Percentiles rank a stretch among this genome's conserved stretches.
Conservation (phyloP, 108 stramenopile species). For the Mayamaea pseudoterrestris region DNA sequence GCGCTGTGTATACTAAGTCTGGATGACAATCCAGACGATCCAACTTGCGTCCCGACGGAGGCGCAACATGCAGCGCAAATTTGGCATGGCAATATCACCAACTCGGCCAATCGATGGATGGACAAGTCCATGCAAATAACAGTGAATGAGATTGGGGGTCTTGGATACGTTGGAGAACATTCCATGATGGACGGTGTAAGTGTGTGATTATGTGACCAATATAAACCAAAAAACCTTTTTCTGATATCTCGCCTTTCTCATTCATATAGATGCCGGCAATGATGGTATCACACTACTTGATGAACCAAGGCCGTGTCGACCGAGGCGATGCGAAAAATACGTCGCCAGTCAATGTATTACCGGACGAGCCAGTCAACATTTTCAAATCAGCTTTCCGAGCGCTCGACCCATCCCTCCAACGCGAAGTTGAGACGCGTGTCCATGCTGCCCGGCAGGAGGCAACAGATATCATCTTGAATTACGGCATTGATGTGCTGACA, state of each 20-base stretch:
- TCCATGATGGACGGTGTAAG: slow-evolving; percentile 85
- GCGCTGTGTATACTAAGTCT: slow-evolving; percentile 66
- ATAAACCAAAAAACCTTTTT: background rate
- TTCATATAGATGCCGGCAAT: background rate
- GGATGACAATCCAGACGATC: slow-evolving; percentile 36
- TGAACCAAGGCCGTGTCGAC: too few species aligned
- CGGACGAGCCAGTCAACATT: background rate
- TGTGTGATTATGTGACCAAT: slow-evolving; percentile 17
- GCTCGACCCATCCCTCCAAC: background rate
- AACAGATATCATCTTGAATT: slow-evolving; percentile 20
- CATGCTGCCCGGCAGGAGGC: background rate
- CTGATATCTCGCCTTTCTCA: background rate
- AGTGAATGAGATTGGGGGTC: slow-evolving; percentile 72
- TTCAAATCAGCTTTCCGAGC: background rate
- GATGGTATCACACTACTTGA: background rate
- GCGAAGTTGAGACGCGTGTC: background rate
- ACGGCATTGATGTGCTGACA: slow-evolving; percentile 30
- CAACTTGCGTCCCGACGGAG: slow-evolving; percentile 36
- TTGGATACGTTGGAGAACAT: slow-evolving; percentile 74
- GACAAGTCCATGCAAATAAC: slow-evolving; percentile 83
- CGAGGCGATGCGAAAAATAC: too few species aligned
- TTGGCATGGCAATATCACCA: slow-evolving; percentile 11
- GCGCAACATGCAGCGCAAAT: slow-evolving; percentile 36
- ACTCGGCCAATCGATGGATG: slow-evolving; percentile 72
- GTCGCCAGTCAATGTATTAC: too few species aligned